Evolutionary conservation across 2,329 filamentous ascomycete genomes (phyloP), one percentile per base, ranked within the genome.

Genomic region (Hypoxylon sp.): DNA sequence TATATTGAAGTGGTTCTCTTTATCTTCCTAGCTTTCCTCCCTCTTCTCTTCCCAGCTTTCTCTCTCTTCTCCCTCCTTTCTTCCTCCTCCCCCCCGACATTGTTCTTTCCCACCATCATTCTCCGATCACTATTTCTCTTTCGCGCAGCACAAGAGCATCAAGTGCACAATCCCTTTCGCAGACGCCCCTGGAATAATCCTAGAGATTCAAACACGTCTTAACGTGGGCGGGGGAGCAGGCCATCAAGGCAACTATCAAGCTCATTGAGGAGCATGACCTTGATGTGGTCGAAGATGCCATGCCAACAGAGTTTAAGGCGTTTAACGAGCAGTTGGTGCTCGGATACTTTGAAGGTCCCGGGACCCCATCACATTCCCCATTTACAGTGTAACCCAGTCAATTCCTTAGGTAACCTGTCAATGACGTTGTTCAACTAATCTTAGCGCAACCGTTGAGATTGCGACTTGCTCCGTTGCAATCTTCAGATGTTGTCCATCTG

Each of bases 241-340:
- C 84, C 0, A 75, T 87, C 0, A 23, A 70, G 5, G 71, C 34
- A 48, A 79, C 73, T 30, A 74, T 62, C n/a, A 43, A 63, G 23
- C 61, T 70, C 6, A 49, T 73, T 17, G 3, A 63, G 6, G n/a
- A 70, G 2, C 11, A 62, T 6, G 17, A 28, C 0, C 32, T 70
- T 0, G 19, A 38, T 1, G 45, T 70, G 4, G 25, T 56, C 3
- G 36, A 65, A 50, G 34, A 57, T 17, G 72, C 72, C 0, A 75
- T 79, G 55, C 74, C 76, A 4, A 49, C 64, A 7, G 62, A 71
- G 0, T 77, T 78, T 21, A 67, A 79, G 0, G 80, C 83, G 5
- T 91, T 90, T 78, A 91, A 92, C 66, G 90, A 92, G 74, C 78
- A 89, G 5, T 83, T 91, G 0, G 83, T 85, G 1, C 80, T 91